Conservation (phyloP, 495 filamentous ascomycete genomes). For the Oleoguttula mirabilis region DNA sequence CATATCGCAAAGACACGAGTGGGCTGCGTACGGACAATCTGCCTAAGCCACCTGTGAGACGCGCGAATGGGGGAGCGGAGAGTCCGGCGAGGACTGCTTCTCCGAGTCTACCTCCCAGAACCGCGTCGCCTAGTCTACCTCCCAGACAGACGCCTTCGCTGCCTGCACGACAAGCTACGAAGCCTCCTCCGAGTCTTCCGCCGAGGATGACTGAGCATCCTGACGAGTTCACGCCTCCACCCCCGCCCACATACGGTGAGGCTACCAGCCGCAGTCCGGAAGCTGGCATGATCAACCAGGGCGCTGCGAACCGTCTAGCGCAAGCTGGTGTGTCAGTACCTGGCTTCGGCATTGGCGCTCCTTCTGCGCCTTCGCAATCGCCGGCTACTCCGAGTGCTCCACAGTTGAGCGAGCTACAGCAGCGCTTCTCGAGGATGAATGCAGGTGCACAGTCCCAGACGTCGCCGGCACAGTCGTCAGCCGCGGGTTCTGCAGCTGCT, state of each 20-base stretch:
- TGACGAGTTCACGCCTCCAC: slow-evolving; percentile 32
- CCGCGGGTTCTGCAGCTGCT: background rate
- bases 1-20: slow-evolving; percentile 59
- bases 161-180: slow-evolving; percentile 36
- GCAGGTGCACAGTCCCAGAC: slow-evolving; percentile 45
- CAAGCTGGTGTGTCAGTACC: slow-evolving; percentile 75
- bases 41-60: slow-evolving; percentile 55
- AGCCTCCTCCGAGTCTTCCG: slow-evolving; percentile 62
- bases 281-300: slow-evolving; percentile 47
- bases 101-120: slow-evolving; percentile 12
- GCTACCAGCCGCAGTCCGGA: slow-evolving; percentile 23
- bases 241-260: slow-evolving; percentile 44
- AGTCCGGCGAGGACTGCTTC: slow-evolving; percentile 26
- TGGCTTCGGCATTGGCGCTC: slow-evolving; percentile 56
- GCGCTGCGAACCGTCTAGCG: slow-evolving; percentile 52
- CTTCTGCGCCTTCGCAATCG: slow-evolving; percentile 22
- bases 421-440: slow-evolving; percentile 49
- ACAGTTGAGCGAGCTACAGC: slow-evolving; percentile 55
- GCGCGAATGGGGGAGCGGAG: slow-evolving; percentile 28
- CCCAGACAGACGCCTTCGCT: slow-evolving; percentile 21
- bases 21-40: slow-evolving; percentile 55
- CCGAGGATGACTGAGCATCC: slow-evolving; percentile 49
- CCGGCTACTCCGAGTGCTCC: slow-evolving; percentile 13
- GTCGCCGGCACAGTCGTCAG: slow-evolving; percentile 50
- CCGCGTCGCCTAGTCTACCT: slow-evolving; percentile 10